A percentile compares a stretch with the other conserved stretches of the same genome.
phyloP scores from a whole-genome alignment of 1,284 basidiomycete genomes.

The Mycena citricolor region DNA sequence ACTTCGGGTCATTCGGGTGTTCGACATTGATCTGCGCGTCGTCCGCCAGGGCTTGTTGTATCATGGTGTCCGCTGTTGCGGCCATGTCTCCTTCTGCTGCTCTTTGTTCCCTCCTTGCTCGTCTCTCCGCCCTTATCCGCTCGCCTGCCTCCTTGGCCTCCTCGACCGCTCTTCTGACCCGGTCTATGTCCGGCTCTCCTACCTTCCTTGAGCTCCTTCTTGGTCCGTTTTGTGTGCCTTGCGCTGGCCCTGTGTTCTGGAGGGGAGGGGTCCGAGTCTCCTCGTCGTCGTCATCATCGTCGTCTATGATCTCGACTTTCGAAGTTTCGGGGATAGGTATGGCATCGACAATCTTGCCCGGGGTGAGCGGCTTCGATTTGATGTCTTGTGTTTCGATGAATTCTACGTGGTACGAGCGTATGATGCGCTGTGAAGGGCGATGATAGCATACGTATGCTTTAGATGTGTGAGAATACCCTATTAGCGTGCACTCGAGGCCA shows the following conservation, averaged over 20 bases:
- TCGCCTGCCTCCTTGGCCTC: conserved; percentile 4
- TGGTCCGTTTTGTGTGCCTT: conserved; percentile 11
- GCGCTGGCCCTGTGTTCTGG: neutral
- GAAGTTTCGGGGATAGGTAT: conserved; percentile 4
- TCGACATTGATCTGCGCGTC: conserved; percentile 12
- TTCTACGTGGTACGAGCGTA: conserved; percentile 28
- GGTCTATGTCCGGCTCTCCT: neutral
- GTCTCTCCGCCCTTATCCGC: neutral
- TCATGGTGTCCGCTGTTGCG: neutral
- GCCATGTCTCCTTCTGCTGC: neutral
- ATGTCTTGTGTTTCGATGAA: conserved; percentile 29
- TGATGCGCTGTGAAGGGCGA: conserved; percentile 18
- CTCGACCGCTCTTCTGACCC: conserved; percentile 2
- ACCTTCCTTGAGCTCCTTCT: conserved; percentile 1
- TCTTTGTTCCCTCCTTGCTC: neutral
- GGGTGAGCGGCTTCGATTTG: neutral
- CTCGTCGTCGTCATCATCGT: neutral
- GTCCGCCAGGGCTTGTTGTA: neutral
- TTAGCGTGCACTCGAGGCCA: conserved; percentile 27
- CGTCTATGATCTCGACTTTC: neutral
- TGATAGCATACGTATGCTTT: conserved; percentile 28
- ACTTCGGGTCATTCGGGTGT: conserved; percentile 25
- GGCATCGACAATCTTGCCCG: conserved; percentile 15
- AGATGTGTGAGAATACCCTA: conserved; percentile 27
- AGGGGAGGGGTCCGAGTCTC: neutral